Percentiles rank a stretch among this genome's conserved stretches.
Conservation (phyloP, 2,329 filamentous ascomycete genomes). For the Dothistroma septosporum region DNA sequence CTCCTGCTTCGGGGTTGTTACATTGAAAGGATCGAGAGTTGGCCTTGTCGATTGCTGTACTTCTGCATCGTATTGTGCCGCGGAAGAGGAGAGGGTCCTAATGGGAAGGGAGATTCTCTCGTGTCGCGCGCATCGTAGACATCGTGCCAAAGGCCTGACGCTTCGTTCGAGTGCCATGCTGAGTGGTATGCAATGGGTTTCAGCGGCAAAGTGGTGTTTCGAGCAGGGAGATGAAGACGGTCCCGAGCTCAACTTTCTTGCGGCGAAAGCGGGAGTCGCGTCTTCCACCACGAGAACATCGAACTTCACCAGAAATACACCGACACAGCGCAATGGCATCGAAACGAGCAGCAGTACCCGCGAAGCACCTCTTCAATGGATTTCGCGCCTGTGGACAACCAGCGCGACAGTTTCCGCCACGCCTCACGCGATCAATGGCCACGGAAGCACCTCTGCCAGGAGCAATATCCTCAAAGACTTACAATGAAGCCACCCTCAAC, state of each 20-base stretch:
- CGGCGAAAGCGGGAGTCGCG: conserved; percentile 1
- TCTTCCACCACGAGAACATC: conserved; percentile 13
- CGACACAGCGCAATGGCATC: conserved; percentile 36
- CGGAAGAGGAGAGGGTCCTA: conserved; percentile 49
- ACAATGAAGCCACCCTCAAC: conserved; percentile 36
- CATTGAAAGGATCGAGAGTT: conserved; percentile 20
- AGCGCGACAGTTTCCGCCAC: conserved; percentile 12
- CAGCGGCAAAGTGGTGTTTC: not conserved
- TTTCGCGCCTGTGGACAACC: conserved; percentile 22
- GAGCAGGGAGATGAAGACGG: conserved; percentile 1
- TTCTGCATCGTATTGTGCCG: conserved; percentile 44
- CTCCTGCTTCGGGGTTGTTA: conserved; percentile 45
- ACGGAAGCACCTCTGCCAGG: conserved; percentile 47
- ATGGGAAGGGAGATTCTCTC: conserved; percentile 30
- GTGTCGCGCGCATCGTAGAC: conserved; percentile 27
- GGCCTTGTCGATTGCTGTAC: conserved; percentile 13
- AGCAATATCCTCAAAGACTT: conserved; percentile 32
- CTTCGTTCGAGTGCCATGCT: conserved; percentile 33
- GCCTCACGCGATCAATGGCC: conserved; percentile 54
- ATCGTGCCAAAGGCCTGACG: conserved; percentile 35
- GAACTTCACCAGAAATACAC: not conserved
- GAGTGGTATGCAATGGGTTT: not conserved
- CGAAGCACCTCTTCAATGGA: conserved; percentile 34
- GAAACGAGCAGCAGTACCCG: conserved; percentile 36
- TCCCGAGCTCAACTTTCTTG: conserved; percentile 10